These are phyloP conservation scores for Rhododendron williamsianum DNA, from an alignment of 148 eudicot species.

Conservation along the genomic window DNA sequence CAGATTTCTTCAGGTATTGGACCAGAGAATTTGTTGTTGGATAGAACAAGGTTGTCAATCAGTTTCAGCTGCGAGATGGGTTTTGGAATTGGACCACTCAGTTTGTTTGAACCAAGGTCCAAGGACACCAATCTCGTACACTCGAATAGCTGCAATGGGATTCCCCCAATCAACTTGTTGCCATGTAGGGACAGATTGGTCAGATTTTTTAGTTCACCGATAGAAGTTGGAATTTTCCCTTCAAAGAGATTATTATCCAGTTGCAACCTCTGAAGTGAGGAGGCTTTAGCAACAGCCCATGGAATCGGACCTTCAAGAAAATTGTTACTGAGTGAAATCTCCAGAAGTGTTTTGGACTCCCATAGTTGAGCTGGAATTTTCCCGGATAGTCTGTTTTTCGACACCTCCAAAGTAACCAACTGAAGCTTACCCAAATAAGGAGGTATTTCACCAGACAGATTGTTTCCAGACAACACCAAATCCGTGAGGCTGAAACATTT, in stretches of 20 bases:
- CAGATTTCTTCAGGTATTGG: constrained; percentile 79
- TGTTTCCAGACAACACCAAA: constrained; percentile 60
- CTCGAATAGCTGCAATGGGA: constrained; percentile 62
- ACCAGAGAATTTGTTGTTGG: constrained; percentile 64
- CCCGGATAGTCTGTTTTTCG: constrained; percentile 65
- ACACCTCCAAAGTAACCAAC: constrained; percentile 55
- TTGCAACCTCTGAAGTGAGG: constrained; percentile 61
- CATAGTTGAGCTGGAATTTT: constrained; percentile 58
- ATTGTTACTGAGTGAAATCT: constrained; percentile 52
- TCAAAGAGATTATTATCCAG: constrained; percentile 61
- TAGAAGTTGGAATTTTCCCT: constrained; percentile 63
- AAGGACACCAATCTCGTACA: constrained; percentile 71
- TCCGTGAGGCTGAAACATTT: constrained; percentile 47
- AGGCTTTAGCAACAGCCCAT: constrained; percentile 30
- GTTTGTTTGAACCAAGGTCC: constrained; percentile 64
- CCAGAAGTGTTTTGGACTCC: constrained; percentile 75
- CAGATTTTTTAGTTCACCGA: constrained; percentile 65
- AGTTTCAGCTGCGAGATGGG: constrained; percentile 47
- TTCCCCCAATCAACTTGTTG: constrained; percentile 59
- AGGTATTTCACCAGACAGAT: constrained; percentile 71
- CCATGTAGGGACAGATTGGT: constrained; percentile 82
- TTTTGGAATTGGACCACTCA: constrained; percentile 64
- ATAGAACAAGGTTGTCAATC: constrained; percentile 76
- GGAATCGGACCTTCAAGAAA: constrained; percentile 60
- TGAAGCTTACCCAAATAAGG: constrained; percentile 64